These are phyloP conservation scores for Waltergamsia citrina DNA, from an alignment of 2,329 filamentous ascomycete species.

Conservation along the genomic window DNA sequence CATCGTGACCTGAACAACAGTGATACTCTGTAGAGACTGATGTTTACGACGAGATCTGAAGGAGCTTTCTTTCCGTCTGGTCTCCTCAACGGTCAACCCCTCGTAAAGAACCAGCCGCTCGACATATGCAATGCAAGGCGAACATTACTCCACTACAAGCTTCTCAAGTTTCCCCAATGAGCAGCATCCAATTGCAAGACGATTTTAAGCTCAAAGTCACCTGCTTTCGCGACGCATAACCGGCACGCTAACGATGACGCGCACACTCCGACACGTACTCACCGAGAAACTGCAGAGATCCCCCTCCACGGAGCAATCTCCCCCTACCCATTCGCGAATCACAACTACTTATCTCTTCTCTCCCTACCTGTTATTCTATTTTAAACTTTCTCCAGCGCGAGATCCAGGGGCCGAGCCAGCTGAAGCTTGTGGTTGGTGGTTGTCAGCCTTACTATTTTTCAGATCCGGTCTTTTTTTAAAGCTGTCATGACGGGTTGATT, in stretches of 20 bases:
- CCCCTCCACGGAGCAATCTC: neutral
- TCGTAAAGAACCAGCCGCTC: neutral
- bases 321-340: neutral
- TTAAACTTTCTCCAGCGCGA: too few relatives aligned
- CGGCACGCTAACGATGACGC: neutral
- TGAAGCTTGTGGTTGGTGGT: neutral
- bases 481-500: too few relatives aligned
- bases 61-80: neutral
- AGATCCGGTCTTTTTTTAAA: too few relatives aligned
- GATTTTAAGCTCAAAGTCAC: too few relatives aligned
- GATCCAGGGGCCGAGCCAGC: slow-evolving; percentile 1
- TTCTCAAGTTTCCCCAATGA: neutral
- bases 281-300: too few relatives aligned
- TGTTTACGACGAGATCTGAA: too few relatives aligned
- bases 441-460: too few relatives aligned
- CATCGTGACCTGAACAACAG: neutral
- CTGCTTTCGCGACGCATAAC: neutral
- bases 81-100: neutral
- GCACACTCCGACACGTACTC: too few relatives aligned
- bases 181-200: neutral
- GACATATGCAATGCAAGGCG: too few relatives aligned
- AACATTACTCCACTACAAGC: too few relatives aligned
- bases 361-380: too few relatives aligned
- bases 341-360: too few relatives aligned
- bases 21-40: neutral